Evolutionary conservation across 2,329 filamentous ascomycete species (phyloP).

Genomic region (Sarocladium strictum): DNA sequence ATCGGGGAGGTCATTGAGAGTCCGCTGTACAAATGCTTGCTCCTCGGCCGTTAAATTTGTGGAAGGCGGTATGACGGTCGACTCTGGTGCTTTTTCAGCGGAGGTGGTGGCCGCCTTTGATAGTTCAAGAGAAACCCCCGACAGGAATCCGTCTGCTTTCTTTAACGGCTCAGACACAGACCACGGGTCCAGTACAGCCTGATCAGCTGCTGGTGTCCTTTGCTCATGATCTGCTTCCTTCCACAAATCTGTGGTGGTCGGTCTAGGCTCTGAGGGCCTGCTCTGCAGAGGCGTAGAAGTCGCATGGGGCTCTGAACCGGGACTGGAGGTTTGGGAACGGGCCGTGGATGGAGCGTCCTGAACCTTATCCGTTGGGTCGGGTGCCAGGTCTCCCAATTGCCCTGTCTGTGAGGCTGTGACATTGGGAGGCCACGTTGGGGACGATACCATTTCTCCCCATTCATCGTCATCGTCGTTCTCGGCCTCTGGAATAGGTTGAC

Average conservation of each 20-base stretch:
- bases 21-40: conserved; percentile 25
- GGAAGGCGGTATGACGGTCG: neutral
- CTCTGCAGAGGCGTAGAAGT: neutral
- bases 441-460: conserved; percentile 55
- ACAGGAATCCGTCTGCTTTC: neutral
- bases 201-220: neutral
- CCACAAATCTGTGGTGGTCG: neutral
- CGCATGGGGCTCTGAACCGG: neutral
- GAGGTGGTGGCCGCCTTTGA: neutral
- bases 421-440: conserved; percentile 16
- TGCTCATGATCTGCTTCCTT: neutral
- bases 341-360: neutral
- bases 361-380: neutral
- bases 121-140: neutral
- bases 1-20: conserved; percentile 35
- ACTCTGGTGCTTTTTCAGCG: neutral
- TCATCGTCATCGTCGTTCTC: conserved; percentile 42
- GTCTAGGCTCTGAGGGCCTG: neutral
- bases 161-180: neutral
- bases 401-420: neutral
- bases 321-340: neutral
- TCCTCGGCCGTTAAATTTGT: conserved; percentile 10
- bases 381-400: neutral
- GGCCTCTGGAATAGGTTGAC: conserved; percentile 4
- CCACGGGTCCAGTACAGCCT: neutral